Conservation (phyloP, 306 rosid species). For the Cucumis hystrix region DNA sequence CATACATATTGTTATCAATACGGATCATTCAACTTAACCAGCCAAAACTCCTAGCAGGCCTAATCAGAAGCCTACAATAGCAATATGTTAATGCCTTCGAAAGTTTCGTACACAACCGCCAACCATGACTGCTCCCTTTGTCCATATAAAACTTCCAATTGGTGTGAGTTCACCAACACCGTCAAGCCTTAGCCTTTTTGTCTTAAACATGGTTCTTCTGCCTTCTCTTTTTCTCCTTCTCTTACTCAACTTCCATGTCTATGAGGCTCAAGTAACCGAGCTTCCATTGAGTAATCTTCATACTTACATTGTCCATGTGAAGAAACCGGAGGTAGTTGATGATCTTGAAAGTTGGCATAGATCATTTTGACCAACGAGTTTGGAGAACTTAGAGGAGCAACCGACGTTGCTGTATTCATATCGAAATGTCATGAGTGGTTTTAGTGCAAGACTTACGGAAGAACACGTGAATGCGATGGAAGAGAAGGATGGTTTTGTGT, state of each 20-base stretch:
- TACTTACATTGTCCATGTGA: conserved; percentile 44
- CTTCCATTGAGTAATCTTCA: neutral
- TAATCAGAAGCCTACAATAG: neutral
- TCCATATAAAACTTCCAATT: neutral
- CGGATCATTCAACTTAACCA: neutral
- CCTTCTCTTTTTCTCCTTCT: neutral
- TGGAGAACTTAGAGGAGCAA: conserved; percentile 9
- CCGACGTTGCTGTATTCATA: conserved; percentile 30
- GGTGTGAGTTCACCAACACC: neutral
- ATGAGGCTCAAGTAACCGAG: neutral
- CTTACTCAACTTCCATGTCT: neutral
- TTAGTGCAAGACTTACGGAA: conserved; percentile 45
- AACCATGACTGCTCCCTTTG: neutral
- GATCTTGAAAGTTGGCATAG: conserved; percentile 40
- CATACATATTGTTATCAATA: neutral
- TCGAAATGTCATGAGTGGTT: conserved; percentile 38
- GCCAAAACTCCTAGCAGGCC: neutral
- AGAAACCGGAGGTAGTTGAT: conserved; percentile 25
- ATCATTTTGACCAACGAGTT: conserved; percentile 38
- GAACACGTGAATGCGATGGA: conserved; percentile 33
- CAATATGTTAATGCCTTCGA: neutral
- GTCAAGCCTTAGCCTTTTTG: neutral
- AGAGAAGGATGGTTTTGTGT: conserved; percentile 39
- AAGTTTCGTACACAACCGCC: neutral
- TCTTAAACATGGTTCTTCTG: neutral